Evolutionary conservation across 176 grass and related monocot species (phyloP).

Genomic region (Zea luxurians): DNA sequence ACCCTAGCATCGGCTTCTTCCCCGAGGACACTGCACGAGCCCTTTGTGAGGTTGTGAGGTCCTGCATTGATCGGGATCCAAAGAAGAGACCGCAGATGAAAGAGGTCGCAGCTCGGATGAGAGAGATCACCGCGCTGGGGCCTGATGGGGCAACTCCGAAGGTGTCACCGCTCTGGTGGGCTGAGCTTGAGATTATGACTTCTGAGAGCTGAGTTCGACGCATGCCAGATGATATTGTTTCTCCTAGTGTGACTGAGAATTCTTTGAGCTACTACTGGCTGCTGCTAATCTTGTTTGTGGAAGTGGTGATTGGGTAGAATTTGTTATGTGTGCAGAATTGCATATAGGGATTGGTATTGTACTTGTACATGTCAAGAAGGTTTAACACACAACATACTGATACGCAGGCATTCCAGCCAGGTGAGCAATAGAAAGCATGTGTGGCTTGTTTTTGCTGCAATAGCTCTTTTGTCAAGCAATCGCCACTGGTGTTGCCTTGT

Average conservation of each 20-base stretch:
- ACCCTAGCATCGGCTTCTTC: slow-evolving; percentile 45
- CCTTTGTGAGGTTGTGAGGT: slow-evolving; percentile 54
- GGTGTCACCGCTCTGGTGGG: slow-evolving; percentile 91
- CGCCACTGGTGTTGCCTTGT: no score
- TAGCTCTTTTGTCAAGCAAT: background rate
- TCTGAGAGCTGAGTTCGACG: slow-evolving; percentile 35
- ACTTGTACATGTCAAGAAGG: slow-evolving; percentile 30
- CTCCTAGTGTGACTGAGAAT: slow-evolving; percentile 26
- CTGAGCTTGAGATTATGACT: slow-evolving; percentile 90
- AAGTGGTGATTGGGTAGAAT: slow-evolving; percentile 19
- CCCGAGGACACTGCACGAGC: slow-evolving; percentile 34
- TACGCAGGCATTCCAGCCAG: background rate
- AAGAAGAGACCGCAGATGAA: slow-evolving; percentile 61
- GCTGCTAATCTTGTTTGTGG: slow-evolving; percentile 35
- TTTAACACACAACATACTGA: slow-evolving; percentile 23
- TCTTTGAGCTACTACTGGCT: slow-evolving; percentile 29
- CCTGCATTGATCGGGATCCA: slow-evolving; percentile 52
- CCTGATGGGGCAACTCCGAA: slow-evolving; percentile 73
- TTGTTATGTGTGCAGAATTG: slow-evolving; percentile 4
- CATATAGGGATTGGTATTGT: background rate
- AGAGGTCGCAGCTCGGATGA: slow-evolving; percentile 52
- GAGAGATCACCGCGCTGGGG: slow-evolving; percentile 57
- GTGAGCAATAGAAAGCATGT: background rate
- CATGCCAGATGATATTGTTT: background rate
- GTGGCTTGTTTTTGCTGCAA: background rate